phyloP scores from a whole-genome alignment of 1,284 basidiomycete genomes.

The Serendipita sp. region DNA sequence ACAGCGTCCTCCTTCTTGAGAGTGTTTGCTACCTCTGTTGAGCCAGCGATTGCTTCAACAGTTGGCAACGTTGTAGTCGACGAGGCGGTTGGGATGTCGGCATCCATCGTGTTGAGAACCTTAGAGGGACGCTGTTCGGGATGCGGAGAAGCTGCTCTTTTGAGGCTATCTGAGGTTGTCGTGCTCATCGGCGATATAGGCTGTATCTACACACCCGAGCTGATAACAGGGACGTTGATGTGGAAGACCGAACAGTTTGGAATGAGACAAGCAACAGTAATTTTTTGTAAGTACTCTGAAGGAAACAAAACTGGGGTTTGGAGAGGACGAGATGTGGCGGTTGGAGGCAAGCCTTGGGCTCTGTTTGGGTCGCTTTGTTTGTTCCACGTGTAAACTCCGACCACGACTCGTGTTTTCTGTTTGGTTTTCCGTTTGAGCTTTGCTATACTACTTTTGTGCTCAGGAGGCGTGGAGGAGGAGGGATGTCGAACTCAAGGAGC shows the following conservation, averaged over 20 bases:
- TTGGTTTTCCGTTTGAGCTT: not conserved
- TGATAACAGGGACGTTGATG: no score
- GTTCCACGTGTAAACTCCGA: not conserved
- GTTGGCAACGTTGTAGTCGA: not conserved
- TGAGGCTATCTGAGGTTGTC: not conserved
- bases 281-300: not conserved
- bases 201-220: no score
- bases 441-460: no score
- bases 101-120: not conserved
- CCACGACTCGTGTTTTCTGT: not conserved
- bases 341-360: not conserved
- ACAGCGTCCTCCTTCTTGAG: not conserved
- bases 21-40: not conserved
- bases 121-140: not conserved
- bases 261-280: no score
- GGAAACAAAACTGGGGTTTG: no score
- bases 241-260: no score
- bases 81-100: no score
- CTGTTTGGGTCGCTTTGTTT: not conserved
- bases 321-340: no score
- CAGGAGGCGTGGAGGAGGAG: no score
- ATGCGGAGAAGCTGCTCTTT: not conserved
- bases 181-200: no score
- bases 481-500: not conserved
- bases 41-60: not conserved